Percentiles rank a stretch among this genome's conserved stretches.
Evolutionary conservation across 2,329 filamentous ascomycete species (phyloP).

Genomic region (Colletotrichum sp.): DNA sequence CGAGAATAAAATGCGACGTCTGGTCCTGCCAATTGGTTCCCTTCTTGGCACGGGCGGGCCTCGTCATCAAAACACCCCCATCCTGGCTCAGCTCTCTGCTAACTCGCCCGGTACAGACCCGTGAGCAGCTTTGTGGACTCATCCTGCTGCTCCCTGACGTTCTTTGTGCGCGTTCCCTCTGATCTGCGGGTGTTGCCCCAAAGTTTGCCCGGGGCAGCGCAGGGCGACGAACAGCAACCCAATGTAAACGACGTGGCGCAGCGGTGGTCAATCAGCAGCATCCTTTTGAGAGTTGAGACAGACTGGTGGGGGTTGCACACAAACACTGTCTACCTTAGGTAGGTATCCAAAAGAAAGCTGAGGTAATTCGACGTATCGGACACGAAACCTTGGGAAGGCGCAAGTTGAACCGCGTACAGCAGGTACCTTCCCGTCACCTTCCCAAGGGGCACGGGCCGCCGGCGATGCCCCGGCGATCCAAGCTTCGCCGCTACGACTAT

Average conservation of each 20-base stretch:
- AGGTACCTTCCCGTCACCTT: neutral
- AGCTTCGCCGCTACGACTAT: neutral
- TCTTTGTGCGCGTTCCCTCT: neutral
- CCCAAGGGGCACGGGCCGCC: constrained; percentile 12
- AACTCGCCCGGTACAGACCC: neutral
- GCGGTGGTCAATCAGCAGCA: neutral
- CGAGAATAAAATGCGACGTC: neutral
- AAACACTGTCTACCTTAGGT: neutral
- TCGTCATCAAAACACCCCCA: constrained; percentile 17
- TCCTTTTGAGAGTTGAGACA: neutral
- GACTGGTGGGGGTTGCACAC: neutral
- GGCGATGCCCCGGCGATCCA: neutral
- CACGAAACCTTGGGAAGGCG: neutral
- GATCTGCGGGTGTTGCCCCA: neutral
- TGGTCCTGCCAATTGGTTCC: neutral
- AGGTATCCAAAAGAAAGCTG: neutral
- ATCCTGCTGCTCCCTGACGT: neutral
- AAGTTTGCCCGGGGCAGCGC: neutral
- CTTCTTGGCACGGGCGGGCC: constrained; percentile 12
- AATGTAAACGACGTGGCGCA: neutral
- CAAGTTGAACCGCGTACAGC: neutral
- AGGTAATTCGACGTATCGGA: neutral
- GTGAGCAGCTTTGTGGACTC: neutral
- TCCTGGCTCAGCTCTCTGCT: constrained; percentile 2
- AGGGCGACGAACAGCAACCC: neutral